Evolutionary conservation across 768 basidiomycete genomes (phyloP).

Genomic region (Hortiboletus flavorubellus): DNA sequence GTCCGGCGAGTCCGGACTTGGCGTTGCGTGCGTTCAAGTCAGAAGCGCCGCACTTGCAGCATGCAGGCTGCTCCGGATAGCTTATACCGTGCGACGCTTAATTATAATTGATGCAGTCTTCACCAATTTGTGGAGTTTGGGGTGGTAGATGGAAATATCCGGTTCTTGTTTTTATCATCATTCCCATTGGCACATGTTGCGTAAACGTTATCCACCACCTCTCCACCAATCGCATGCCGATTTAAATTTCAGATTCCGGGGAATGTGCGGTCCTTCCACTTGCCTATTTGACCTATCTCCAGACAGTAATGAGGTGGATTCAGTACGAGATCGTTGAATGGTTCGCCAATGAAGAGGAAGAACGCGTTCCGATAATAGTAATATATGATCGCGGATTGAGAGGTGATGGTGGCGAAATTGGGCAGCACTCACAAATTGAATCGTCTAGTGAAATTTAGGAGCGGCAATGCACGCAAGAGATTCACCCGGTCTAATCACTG

Average conservation of each 20-base stretch:
- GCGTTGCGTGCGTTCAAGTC: no score
- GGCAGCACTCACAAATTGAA: not conserved
- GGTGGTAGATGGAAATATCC: not conserved
- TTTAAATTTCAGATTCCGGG: no score
- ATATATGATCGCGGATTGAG: conserved; percentile 16
- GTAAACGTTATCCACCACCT: not conserved
- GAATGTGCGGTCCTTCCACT: not conserved
- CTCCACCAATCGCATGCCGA: not conserved
- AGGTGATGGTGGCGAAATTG: conserved; percentile 1
- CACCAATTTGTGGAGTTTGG: not conserved
- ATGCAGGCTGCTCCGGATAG: no score
- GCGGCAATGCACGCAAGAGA: no score
- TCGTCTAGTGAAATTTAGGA: no score
- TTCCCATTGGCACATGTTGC: not conserved
- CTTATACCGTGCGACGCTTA: not conserved
- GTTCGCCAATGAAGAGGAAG: not conserved
- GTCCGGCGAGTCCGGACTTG: not conserved
- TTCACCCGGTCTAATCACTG: not conserved
- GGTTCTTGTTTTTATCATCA: not conserved
- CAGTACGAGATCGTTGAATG: not conserved
- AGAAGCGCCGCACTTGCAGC: no score
- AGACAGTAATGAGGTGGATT: not conserved
- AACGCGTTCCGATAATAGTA: not conserved
- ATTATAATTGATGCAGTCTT: not conserved
- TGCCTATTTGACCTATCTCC: not conserved